Conservation (phyloP, 768 basidiomycete species). For the Saitozyma podzolica region DNA sequence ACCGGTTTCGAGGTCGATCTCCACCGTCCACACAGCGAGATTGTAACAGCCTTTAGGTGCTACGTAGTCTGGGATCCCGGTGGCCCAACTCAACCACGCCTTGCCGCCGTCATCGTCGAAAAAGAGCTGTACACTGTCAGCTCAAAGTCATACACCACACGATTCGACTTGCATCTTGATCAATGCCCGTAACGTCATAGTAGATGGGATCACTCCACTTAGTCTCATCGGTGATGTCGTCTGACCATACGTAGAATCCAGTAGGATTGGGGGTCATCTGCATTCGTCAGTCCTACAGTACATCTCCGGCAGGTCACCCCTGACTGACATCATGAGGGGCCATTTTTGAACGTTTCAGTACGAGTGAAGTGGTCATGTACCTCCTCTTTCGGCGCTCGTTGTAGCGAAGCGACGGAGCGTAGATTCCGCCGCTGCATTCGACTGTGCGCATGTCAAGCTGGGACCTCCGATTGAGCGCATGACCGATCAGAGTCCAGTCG, state of each 20-base stretch:
- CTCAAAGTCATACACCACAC: too few relatives aligned
- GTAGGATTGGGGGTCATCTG: too few relatives aligned
- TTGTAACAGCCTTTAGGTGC: slow-evolving; percentile 2
- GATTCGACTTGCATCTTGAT: too few relatives aligned
- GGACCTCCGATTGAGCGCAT: slow-evolving; percentile 27
- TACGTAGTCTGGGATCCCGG: neutral
- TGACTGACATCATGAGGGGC: too few relatives aligned
- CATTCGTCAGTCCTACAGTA: too few relatives aligned
- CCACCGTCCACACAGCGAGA: slow-evolving; percentile 1
- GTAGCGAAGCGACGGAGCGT: slow-evolving; percentile 32
- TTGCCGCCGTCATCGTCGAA: slow-evolving; percentile 37
- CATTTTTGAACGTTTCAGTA: too few relatives aligned
- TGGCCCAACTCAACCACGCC: slow-evolving; percentile 14
- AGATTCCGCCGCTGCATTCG: slow-evolving; percentile 22
- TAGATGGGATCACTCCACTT: too few relatives aligned
- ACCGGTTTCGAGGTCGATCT: slow-evolving; percentile 13
- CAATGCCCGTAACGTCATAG: too few relatives aligned
- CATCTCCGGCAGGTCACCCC: too few relatives aligned
- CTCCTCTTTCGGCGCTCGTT: slow-evolving; percentile 19
- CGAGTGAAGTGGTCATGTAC: slow-evolving; percentile 29
- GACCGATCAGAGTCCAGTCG: slow-evolving; percentile 35
- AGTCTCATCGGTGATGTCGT: too few relatives aligned
- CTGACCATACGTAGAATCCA: too few relatives aligned
- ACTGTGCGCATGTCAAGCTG: slow-evolving; percentile 22
- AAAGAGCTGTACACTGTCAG: slow-evolving; percentile 31